These are phyloP conservation scores for Chimonanthus praecox DNA, from an alignment of 164 flowering plant species.

Conservation along the genomic window DNA sequence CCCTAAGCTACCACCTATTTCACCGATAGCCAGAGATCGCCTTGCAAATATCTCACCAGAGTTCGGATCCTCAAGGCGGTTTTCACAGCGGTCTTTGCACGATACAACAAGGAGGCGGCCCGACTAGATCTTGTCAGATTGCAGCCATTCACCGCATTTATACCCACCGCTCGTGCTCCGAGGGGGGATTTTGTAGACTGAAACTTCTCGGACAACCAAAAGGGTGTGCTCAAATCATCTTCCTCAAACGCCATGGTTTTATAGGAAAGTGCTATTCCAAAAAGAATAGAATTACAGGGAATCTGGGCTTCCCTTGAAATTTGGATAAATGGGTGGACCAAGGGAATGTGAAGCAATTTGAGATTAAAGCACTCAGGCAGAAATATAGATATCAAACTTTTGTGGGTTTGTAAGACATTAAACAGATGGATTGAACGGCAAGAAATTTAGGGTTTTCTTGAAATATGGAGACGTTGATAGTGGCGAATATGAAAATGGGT, in stretches of 20 bases:
- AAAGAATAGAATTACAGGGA: background rate
- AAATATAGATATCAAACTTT: background rate
- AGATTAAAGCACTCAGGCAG: background rate
- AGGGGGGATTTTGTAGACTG: conserved; percentile 91
- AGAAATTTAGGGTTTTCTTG: background rate
- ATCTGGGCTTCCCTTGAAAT: background rate
- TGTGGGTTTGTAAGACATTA: background rate
- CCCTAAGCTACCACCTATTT: too few species aligned
- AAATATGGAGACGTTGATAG: background rate
- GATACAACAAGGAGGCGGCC: conserved; percentile 96
- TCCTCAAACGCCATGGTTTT: conserved; percentile 65
- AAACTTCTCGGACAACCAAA: conserved; percentile 89
- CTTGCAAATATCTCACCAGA: conserved; percentile 94
- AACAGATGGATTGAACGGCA: background rate
- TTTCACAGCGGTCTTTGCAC: conserved; percentile 78
- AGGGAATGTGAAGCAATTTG: background rate
- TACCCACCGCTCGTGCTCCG: conserved; percentile 88
- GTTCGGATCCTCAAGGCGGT: conserved; percentile 90
- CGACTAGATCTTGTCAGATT: conserved; percentile 97
- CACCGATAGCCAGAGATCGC: too few species aligned
- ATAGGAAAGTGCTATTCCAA: background rate
- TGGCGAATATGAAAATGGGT: too few species aligned
- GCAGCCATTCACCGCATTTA: conserved; percentile 99
- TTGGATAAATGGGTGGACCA: background rate
- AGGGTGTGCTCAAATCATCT: conserved; percentile 93